Percentiles rank a stretch among this genome's conserved stretches.
These are phyloP conservation scores for Venturiaceae sp. DNA, from an alignment of 2,329 filamentous ascomycete species.

Conservation along the genomic window DNA sequence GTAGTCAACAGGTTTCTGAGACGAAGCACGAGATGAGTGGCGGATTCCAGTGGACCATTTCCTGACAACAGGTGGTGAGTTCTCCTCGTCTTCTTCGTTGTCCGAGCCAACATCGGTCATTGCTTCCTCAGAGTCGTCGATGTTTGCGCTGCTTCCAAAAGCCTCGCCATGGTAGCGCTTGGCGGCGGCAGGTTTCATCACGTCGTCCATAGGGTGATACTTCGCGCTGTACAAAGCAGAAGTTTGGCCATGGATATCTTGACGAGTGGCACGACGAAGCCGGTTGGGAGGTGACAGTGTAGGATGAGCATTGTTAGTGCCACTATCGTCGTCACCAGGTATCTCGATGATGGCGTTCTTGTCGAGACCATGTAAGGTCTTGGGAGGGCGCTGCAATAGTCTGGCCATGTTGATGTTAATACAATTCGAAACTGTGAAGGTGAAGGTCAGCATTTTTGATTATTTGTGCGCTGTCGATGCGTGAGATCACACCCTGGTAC, in stretches of 20 bases:
- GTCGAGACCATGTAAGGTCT: not conserved
- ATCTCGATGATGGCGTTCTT: not conserved
- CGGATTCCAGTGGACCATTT: not conserved
- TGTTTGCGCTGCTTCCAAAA: not conserved
- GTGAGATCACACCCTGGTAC: not conserved
- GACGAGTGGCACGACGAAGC: not conserved
- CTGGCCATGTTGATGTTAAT: not conserved
- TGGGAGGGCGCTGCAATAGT: not conserved
- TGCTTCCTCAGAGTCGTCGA: not conserved
- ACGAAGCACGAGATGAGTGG: not conserved
- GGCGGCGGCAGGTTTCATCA: not conserved
- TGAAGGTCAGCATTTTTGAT: not conserved
- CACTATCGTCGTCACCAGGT: not conserved
- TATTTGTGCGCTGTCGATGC: not conserved
- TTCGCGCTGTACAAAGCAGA: not conserved
- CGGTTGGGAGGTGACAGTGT: not conserved
- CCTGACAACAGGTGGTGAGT: not conserved
- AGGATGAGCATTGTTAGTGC: not conserved
- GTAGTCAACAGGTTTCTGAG: not conserved
- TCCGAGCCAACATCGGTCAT: not conserved
- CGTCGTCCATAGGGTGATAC: conserved; percentile 4
- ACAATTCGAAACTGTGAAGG: not conserved
- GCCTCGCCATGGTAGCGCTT: not conserved
- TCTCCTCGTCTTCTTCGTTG: not conserved
- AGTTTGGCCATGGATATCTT: not conserved